Evolutionary conservation across 306 rosid genomes (phyloP).

Genomic region (Argentina anserina): DNA sequence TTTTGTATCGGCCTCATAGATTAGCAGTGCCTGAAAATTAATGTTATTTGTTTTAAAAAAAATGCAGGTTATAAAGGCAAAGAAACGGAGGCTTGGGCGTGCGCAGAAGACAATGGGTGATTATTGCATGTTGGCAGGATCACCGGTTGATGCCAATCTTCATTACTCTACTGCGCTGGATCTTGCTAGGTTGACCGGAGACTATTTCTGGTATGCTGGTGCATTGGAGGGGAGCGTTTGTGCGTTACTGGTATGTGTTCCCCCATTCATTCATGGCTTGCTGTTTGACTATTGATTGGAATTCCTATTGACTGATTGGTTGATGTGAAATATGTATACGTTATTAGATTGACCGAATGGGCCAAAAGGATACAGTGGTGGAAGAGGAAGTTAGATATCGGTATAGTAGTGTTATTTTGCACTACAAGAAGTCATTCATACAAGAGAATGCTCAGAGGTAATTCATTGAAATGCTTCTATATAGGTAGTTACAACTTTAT

Average conservation of each 20-base stretch:
- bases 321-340: conserved; percentile 19
- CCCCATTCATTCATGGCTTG: neutral
- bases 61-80: conserved; percentile 87
- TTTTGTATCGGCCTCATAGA: no score
- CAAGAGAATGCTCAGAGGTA: conserved; percentile 94
- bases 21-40: conserved; percentile 24
- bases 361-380: conserved; percentile 59
- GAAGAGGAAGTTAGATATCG: conserved; percentile 88
- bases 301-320: conserved; percentile 12
- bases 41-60: no score
- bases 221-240: conserved; percentile 95
- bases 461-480: neutral
- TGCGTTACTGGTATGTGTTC: conserved; percentile 69
- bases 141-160: conserved; percentile 96
- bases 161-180: conserved; percentile 86
- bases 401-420: conserved; percentile 63
- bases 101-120: conserved; percentile 98
- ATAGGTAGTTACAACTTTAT: neutral
- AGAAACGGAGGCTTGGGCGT: conserved; percentile 94
- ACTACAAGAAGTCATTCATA: conserved; percentile 80
- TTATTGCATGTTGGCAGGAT: conserved; percentile 91
- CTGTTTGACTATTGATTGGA: neutral
- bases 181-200: conserved; percentile 87
- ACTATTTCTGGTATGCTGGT: conserved; percentile 94
- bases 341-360: conserved; percentile 76